A percentile compares a stretch with the other conserved stretches of the same genome.
Evolutionary conservation across 257 asterid species (phyloP).

Genomic region (Gardenia jasminoides): DNA sequence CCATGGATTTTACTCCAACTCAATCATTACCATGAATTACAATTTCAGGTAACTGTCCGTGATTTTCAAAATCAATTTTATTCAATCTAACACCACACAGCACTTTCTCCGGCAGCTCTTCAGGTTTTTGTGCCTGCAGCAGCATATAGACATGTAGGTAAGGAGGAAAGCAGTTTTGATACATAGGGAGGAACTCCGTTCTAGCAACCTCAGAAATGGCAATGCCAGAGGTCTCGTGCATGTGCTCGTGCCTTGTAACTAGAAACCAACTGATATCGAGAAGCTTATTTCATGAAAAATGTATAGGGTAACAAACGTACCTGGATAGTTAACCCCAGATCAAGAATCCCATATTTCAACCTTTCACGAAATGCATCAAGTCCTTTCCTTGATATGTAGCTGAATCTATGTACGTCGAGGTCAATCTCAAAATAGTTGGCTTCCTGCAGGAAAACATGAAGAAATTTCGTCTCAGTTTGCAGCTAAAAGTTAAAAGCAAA

Average conservation of each 20-base stretch:
- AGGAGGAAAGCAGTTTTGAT: neutral
- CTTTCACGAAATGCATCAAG: conserved; percentile 69
- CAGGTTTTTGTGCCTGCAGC: conserved; percentile 71
- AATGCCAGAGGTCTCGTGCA: neutral
- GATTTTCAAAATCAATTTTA: conserved; percentile 62
- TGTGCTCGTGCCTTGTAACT: neutral
- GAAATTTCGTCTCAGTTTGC: neutral
- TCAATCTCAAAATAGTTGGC: conserved; percentile 78
- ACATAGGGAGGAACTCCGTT: neutral
- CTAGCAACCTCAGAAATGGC: neutral
- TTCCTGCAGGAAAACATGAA: conserved; percentile 47
- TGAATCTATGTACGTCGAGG: conserved; percentile 91
- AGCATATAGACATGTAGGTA: conserved; percentile 3
- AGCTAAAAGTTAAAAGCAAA: neutral
- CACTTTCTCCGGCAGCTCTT: conserved; percentile 84
- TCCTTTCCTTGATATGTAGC: conserved; percentile 88
- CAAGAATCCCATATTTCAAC: conserved; percentile 72
- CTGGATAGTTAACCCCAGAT: conserved; percentile 90
- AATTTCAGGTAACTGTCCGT: conserved; percentile 61
- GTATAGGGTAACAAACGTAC: conserved; percentile 23
- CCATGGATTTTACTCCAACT: neutral
- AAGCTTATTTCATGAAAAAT: neutral
- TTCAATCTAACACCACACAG: conserved; percentile 72
- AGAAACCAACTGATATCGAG: neutral
- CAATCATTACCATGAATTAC: conserved; percentile 23